Percentiles rank a stretch among this genome's conserved stretches.
Conservation (phyloP, 257 asterid species). For the Sherardia arvensis region DNA sequence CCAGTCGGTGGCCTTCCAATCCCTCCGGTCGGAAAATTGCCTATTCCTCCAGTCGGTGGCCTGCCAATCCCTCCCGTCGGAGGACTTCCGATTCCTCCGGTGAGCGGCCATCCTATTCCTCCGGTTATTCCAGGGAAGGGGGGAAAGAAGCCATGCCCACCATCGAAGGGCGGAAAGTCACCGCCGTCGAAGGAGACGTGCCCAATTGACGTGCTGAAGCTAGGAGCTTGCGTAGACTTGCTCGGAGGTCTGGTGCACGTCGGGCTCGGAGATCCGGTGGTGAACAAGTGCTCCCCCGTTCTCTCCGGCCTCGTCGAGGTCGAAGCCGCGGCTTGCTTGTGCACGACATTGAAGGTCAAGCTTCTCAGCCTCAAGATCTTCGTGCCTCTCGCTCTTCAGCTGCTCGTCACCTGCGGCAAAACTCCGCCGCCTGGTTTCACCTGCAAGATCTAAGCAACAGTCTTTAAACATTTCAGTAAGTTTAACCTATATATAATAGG, state of each 20-base stretch:
- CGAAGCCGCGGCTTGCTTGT: constrained; percentile 75
- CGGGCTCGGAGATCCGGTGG: constrained; percentile 65
- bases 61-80: no score
- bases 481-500: neutral
- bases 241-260: constrained; percentile 64
- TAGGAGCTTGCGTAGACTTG: constrained; percentile 80
- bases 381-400: constrained; percentile 80
- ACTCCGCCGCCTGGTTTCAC: constrained; percentile 90
- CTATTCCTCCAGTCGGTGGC: neutral
- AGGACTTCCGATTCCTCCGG: neutral
- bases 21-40: neutral
- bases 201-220: constrained; percentile 64
- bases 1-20: neutral
- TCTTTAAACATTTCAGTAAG: neutral
- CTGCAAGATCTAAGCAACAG: constrained; percentile 20
- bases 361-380: constrained; percentile 47
- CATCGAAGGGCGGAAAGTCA: constrained; percentile 13
- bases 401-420: constrained; percentile 69
- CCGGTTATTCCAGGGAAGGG: neutral
- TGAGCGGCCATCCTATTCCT: neutral
- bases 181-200: constrained; percentile 26
- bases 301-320: constrained; percentile 52
- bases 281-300: constrained; percentile 66
- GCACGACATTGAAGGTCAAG: constrained; percentile 60
- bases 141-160: constrained; percentile 19